Percentiles rank a stretch among this genome's conserved stretches.
phyloP scores from a whole-genome alignment of 2,329 filamentous ascomycete genomes.

The Aurifilum marmelostoma region DNA sequence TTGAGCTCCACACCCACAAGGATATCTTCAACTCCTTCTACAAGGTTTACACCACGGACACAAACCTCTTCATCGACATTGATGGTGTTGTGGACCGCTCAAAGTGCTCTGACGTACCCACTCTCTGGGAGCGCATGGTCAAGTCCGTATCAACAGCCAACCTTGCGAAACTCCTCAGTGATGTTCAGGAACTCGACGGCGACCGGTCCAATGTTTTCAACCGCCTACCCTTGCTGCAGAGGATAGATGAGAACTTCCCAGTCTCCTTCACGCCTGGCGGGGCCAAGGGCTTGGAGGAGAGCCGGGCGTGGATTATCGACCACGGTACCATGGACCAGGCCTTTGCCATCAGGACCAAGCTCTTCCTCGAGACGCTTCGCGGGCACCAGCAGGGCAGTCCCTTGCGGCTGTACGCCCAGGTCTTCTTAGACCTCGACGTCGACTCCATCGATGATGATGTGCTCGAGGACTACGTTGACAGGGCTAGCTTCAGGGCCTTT shows the following conservation, averaged over 20 bases:
- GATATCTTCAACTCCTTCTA: conserved; percentile 20
- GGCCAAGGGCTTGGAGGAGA: conserved; percentile 4
- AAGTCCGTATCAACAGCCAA: conserved; percentile 37
- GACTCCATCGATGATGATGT: conserved; percentile 24
- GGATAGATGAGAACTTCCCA: conserved; percentile 21
- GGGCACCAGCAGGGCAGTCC: conserved; percentile 23
- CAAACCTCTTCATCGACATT: conserved; percentile 23
- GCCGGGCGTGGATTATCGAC: conserved; percentile 27
- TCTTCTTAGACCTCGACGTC: conserved; percentile 34
- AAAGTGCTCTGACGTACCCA: conserved; percentile 3
- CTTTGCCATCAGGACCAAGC: conserved; percentile 44
- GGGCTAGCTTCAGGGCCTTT: conserved; percentile 32
- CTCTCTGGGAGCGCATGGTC: conserved; percentile 23
- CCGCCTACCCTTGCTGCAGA: conserved; percentile 37
- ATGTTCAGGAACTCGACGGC: conserved; percentile 27
- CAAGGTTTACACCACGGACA: conserved; percentile 19
- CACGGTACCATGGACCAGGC: conserved; percentile 32
- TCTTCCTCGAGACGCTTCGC: conserved; percentile 36
- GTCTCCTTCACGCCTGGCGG: conserved; percentile 23
- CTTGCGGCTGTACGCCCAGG: conserved; percentile 33
- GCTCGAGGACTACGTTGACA: conserved; percentile 22
- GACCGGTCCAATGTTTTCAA: conserved; percentile 32
- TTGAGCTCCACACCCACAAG: conserved; percentile 22
- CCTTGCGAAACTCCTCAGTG: conserved; percentile 40
- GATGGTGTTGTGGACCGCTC: conserved; percentile 14